A percentile compares a stretch with the other conserved stretches of the same genome.
phyloP scores from a whole-genome alignment of 495 filamentous ascomycete genomes.

The Podospora conica region DNA sequence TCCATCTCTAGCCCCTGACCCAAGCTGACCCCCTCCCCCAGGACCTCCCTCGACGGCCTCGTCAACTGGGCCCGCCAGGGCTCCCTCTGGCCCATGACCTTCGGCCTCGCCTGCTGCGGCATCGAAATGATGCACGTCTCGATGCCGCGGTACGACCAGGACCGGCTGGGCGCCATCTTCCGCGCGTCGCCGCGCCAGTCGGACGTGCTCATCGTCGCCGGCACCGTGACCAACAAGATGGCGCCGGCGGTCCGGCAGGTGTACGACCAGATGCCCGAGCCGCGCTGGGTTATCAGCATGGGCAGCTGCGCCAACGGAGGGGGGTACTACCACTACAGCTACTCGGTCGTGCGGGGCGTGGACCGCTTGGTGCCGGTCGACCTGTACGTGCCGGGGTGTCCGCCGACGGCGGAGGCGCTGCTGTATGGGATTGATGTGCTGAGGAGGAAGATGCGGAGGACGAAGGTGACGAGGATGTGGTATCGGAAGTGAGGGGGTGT shows the following conservation, averaged over 20 bases:
- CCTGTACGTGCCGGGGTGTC: conserved; percentile 88
- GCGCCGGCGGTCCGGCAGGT: conserved; percentile 87
- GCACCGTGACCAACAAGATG: conserved; percentile 97
- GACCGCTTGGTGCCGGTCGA: conserved; percentile 88
- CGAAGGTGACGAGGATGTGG: conserved; percentile 63
- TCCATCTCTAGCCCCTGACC: neutral
- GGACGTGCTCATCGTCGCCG: conserved; percentile 96
- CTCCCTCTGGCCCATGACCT: conserved; percentile 96
- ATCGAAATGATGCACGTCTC: conserved; percentile 99
- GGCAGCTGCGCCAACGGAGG: conserved; percentile 89
- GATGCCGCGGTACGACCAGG: conserved; percentile 91
- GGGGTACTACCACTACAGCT: conserved; percentile 92
- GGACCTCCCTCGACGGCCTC: conserved; percentile 83
- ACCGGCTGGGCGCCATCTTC: conserved; percentile 94
- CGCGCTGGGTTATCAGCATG: conserved; percentile 88
- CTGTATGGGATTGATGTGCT: conserved; percentile 83
- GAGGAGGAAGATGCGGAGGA: conserved; percentile 81
- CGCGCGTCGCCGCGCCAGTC: conserved; percentile 89
- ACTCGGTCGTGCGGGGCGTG: conserved; percentile 78
- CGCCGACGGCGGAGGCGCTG: conserved; percentile 79
- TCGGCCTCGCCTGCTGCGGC: conserved; percentile 93
- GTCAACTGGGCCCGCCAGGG: conserved; percentile 91
- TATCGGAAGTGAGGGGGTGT: conserved; percentile 28
- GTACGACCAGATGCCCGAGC: conserved; percentile 97
- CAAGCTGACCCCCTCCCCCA: conserved; percentile 27